Evolutionary conservation across 257 asterid species (phyloP).

Genomic region (Solanum neorickii): DNA sequence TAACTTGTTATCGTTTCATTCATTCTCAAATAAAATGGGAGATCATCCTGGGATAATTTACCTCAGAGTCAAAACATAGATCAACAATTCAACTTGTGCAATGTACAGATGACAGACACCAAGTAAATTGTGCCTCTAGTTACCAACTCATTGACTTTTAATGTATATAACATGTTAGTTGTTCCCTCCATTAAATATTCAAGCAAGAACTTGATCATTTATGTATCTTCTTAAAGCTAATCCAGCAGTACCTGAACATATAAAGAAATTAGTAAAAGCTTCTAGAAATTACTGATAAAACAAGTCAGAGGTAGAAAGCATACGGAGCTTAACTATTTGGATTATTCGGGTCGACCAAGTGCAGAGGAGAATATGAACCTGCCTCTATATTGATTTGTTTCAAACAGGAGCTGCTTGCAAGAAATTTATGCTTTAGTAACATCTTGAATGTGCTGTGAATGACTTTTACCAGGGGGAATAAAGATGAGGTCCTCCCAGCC

Average conservation of each 20-base stretch:
- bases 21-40: not conserved
- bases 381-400: not conserved
- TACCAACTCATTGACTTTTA: not conserved
- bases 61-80: not conserved
- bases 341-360: not conserved
- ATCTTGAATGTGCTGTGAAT: constrained; percentile 85
- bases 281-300: not conserved
- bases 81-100: not conserved
- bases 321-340: not conserved
- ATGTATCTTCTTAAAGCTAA: constrained; percentile 2
- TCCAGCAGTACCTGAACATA: constrained; percentile 3
- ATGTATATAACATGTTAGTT: not conserved
- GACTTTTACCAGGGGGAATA: constrained; percentile 88
- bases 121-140: not conserved
- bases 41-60: not conserved
- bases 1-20: not conserved
- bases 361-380: not conserved
- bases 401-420: not conserved
- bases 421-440: constrained; percentile 28
- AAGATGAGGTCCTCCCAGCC: constrained; percentile 95
- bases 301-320: not conserved
- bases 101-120: not conserved
- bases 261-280: not conserved
- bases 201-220: not conserved
- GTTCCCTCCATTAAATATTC: not conserved